Base-by-base conservation (phyloP, 139 green algal species). In the Protoeuglena noctilucae region DNA sequence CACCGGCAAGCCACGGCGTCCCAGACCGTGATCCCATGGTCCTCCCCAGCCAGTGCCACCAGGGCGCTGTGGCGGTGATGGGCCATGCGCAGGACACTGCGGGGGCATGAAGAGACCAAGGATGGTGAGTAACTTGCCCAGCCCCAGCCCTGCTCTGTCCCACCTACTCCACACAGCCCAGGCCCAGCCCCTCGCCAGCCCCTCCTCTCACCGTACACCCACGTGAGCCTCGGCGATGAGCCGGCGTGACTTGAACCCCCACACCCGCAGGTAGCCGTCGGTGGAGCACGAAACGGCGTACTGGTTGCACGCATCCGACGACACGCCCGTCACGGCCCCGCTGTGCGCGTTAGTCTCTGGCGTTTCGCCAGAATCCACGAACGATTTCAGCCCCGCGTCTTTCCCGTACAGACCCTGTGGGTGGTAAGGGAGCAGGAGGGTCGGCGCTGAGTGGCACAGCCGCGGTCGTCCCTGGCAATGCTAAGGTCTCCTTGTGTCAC, bases 221-320 rank as follows among this genome's bases (percentile, higher is more conserved):
- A 65, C 45, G 14, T 67, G 3, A 21, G 65, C 40, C 5, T 53
- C 31, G n/a, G 25, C 39, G 7, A 57, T 24, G 29, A 88, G 69
- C 56, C 40, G 62, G 28, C 67, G 67, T 4, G 21, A 59, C 48
- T 69, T 75, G 66, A 96, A 93, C 62, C 80, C 63, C 87, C 87
- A 96, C 24, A 80, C 60, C 25, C 79, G 67, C 29, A 95, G 51
- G 34, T 46, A 12, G 14, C 76, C 77, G 62, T 89, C 82, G n/a
- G 64, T 34, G 0, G 73, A 74, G 1, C 29, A 65, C 22, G 56
- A 87, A 22, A 89, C 76, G 17, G 93, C 48, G 48, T 72, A 26
- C 9, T 63, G 53, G 65, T 93, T 93, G 75, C 57, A 68, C 22
- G 46, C 60, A 61, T 96, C 85, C 12, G 62, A 28, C 1, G 58